Conservation (phyloP, 306 rosid genomes). For the Pterocarpus santalinus region DNA sequence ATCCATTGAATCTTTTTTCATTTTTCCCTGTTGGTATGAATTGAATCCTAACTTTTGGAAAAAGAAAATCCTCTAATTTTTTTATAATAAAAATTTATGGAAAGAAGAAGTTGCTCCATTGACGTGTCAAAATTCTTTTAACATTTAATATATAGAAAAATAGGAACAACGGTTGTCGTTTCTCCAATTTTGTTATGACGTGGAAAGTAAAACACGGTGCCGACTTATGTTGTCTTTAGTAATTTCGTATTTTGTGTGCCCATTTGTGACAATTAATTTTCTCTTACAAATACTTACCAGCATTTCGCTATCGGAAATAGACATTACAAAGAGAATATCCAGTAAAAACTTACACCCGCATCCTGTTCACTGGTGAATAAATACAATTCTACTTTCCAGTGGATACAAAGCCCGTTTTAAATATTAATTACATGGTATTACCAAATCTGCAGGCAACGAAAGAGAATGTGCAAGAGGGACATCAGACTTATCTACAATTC, state of each 20-base stretch:
- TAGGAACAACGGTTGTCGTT: not conserved
- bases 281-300: not conserved
- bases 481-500: slow-evolving; percentile 47
- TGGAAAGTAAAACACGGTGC: not conserved
- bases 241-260: not conserved
- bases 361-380: not conserved
- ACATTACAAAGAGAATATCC: slow-evolving; percentile 2
- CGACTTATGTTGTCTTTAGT: not conserved
- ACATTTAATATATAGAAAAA: not conserved
- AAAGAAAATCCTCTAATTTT: not conserved
- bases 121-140: not conserved
- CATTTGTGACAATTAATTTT: not conserved
- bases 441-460: slow-evolving; percentile 35
- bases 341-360: not conserved
- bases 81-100: not conserved
- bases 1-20: not conserved
- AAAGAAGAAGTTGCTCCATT: too few relatives aligned
- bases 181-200: not conserved
- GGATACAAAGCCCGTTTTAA: not conserved
- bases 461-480: slow-evolving; percentile 30
- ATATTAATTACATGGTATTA: not conserved
- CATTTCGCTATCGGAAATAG: slow-evolving; percentile 30
- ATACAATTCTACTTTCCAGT: slow-evolving; percentile 40
- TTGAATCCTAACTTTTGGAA: not conserved
- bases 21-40: too few relatives aligned